A percentile compares a stretch with the other conserved stretches of the same genome.
Evolutionary conservation across 2,329 filamentous ascomycete genomes (phyloP).

Genomic region (Colletotrichum sp.): DNA sequence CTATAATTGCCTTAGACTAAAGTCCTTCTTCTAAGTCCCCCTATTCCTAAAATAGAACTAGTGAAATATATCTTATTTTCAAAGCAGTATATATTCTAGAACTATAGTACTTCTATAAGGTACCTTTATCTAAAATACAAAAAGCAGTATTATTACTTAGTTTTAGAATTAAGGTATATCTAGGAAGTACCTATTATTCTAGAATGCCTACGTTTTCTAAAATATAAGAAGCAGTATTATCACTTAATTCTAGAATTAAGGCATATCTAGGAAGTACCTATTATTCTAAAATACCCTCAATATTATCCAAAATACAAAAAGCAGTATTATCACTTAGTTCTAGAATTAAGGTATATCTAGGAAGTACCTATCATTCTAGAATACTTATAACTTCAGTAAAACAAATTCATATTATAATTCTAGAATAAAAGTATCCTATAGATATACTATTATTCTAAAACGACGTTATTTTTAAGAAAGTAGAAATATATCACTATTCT

Average conservation of each 20-base stretch:
- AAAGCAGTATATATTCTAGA: not conserved
- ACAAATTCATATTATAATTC: not conserved
- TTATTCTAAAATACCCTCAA: not conserved
- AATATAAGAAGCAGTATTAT: not conserved
- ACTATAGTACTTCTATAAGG: not conserved
- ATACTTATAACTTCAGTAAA: not conserved
- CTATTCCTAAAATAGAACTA: not conserved
- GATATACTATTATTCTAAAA: not conserved
- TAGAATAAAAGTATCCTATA: not conserved
- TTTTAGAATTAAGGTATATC: not conserved
- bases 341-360: too few relatives aligned
- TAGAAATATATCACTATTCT: not conserved
- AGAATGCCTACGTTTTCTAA: not conserved
- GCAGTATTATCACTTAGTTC: not conserved
- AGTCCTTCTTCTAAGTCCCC: not conserved
- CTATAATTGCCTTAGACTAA: not conserved
- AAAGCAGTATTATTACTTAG: too few relatives aligned
- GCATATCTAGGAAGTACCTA: not conserved
- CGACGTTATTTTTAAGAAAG: too few relatives aligned
- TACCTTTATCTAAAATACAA: too few relatives aligned
- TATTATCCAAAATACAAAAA: not conserved
- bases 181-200: not conserved
- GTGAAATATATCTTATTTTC: not conserved
- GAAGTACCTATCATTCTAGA: not conserved
- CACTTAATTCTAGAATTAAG: not conserved